Base-by-base conservation (phyloP, 2,329 filamentous ascomycete genomes). In the Claviceps citrina region DNA sequence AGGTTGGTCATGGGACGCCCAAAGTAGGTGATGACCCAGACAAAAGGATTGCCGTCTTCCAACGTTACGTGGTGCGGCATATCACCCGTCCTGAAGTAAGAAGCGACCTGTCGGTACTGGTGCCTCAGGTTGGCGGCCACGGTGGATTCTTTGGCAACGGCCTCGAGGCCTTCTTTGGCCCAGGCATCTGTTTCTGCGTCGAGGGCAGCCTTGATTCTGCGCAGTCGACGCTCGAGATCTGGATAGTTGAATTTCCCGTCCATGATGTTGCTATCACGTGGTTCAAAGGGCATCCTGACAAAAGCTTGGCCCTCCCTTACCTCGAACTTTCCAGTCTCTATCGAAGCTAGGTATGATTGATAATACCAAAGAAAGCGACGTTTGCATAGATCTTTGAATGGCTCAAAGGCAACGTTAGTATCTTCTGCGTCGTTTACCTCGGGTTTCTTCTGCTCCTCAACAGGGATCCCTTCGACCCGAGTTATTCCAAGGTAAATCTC, bases 341-440 rank as follows among this genome's bases (percentile, higher is more conserved):
- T 78, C 1, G 80, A 71, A 3, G 71, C 65, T 18, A 91, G 65
- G 54, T 96, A 96, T 3, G 82, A 82, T 48, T 93, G 82, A 57
- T 84, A 93, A 61, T 96, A 96, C 91, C 91, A 96, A 12, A 96
- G 65, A 55, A 96, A 95, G 1, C 87, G 77, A 28, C 82, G 78
- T 61, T 96, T 96, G 68, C 81, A 84, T 5, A 94, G 67, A 53
- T 96, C 89, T 48, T 78, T 80, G 63, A 96, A 96, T 0, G 86
- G 84, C 48, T 93, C 82, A 57, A 85, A 93, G 0, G 74, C 69
- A 1, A 73, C 54, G 7, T 53, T 60, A 1, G 53, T 60, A 0
- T 81, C 76, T 12, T 74, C 72, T 13, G 5, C 22, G 22, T 24
- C 22, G 22, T 24, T n/a, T n/a, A n/a, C n/a, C n/a, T n/a, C n/a